Base-by-base conservation (phyloP, 2,329 filamentous ascomycete genomes). In the Ascochyta pisi region DNA sequence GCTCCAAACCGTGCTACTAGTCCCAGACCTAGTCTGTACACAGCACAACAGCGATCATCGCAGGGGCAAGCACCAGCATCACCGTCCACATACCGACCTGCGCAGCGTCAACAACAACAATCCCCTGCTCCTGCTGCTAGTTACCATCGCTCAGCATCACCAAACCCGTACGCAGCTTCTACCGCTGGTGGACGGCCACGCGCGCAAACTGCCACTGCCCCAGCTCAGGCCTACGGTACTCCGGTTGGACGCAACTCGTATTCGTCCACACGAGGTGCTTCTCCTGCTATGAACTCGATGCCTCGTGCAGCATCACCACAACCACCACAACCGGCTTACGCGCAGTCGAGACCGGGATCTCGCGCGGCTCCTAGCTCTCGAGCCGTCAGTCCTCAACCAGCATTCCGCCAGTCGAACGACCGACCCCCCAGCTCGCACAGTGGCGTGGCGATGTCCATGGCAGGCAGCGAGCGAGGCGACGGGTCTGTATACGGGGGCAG, bases 81-180 rank as follows among this genome's bases (percentile, higher is more conserved):
- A 9, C 55, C 55, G 5, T 50, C 55, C 9, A 43, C 55, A 12
- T 58, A 58, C 23, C 45, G 55, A 10, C 46, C 55, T 34, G 40
- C 46, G n/a, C 50, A 53, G 23, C 55, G 55, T 26, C 55, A 57
- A 34, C 49, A 52, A 24, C 54, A 58, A 50, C 55, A 49, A 27
- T 58, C 62, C 35, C 57, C 62, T 31, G 58, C 62, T 38, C 57
- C 62, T 24, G 47, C 55, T 34, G 34, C 53, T n/a, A 61, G 50
- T 22, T 62, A 54, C 44, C 61, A 54, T 29, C 56, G 64, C 19
- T 48, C 54, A 29, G 62, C 62, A 27, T 89, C 87, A 3, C 88
- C 89, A 0, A 90, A 88, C 57, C 86, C 87, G 1, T 89, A 89
- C 67, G 79, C 73, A 35, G 68, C 64, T 43, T 72, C 70, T 4